Base-by-base conservation (phyloP, 805 yeast genomes). In the Candida vartiovaarae region DNA sequence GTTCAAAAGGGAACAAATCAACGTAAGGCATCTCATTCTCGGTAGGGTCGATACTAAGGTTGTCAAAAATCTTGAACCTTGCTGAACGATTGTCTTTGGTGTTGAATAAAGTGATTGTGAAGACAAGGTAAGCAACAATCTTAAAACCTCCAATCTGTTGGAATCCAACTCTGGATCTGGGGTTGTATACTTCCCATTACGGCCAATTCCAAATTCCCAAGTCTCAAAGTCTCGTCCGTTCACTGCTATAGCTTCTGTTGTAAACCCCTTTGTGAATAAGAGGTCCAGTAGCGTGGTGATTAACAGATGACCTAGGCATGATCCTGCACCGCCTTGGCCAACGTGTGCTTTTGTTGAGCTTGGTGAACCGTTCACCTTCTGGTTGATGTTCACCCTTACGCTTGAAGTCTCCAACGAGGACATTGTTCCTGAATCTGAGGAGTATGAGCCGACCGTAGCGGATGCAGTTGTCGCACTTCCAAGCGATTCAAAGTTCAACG, bases 171-270 rank as follows among this genome's bases (percentile, higher is more conserved):
- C 64, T 1, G 74, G 63, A 15, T 57, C 63, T 37, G 67, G 76
- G 32, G 42, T 54, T 32, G 52, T 47, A 51, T 53, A 66, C 42
- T 44, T 39, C 43, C 63, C 65, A 44, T 48, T 53, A 10, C 50
- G 41, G 3, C 87, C 90, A 30, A 89, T 71, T 5, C 96, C 96
- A 4, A 84, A 78, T 53, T 85, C 95, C 96, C 96, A 89, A 1
- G 83, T 67, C 6, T 66, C 49, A 40, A 62, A 64, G 25, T 71
- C 71, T 4, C 59, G 50, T 6, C 64, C 62, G 24, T 62, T 61
- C 24, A 58, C 44, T 3, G 45, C 40, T 28, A 42, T 37, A 10
- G 35, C 36, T 8, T 49, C 51, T n/a, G 78, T 60, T 0, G 90
- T 78, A 55, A 83, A 83, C 1, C 76, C 77, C 8, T 71, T 67